These are phyloP conservation scores for Crithidia expoeki DNA, from an alignment of 208 protist genomes.

Conservation along the genomic window DNA sequence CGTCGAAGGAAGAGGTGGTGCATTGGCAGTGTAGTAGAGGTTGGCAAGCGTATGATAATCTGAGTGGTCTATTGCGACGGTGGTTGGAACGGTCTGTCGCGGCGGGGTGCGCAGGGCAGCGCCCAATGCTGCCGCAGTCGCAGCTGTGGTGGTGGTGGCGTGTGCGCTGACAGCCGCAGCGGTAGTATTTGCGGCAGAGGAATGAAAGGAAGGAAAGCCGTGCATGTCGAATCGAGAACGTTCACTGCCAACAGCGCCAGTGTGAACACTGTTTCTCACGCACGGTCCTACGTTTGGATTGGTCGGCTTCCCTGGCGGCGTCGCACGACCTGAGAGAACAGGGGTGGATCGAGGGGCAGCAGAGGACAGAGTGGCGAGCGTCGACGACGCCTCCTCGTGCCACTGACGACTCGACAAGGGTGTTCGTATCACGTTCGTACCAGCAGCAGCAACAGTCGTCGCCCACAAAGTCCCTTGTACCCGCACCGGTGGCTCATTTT, in stretches of 20 bases:
- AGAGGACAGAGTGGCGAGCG: not conserved
- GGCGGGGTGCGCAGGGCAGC: constrained; percentile 16
- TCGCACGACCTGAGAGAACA: not conserved
- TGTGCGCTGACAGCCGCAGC: not conserved
- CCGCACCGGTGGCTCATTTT: constrained; percentile 1
- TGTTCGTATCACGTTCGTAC: not conserved
- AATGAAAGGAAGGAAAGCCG: not conserved
- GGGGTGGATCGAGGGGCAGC: not conserved
- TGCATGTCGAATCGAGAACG: not conserved
- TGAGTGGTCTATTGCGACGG: not conserved
- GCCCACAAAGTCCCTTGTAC: constrained; percentile 9
- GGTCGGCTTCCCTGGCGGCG: not conserved
- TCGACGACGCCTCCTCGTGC: not conserved
- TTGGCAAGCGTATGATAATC: not conserved
- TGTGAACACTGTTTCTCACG: not conserved
- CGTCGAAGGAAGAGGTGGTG: not conserved
- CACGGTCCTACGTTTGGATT: too few species aligned
- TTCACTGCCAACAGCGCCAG: not conserved
- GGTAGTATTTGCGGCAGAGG: not conserved
- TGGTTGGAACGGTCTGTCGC: not conserved
- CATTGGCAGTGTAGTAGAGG: not conserved
- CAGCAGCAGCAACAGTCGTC: not conserved
- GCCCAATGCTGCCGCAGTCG: not conserved
- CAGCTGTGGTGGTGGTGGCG: constrained; percentile 1
- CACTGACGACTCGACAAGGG: not conserved